Base-by-base conservation (phyloP, 495 filamentous ascomycete species). In the Hyaloscypha hepaticicola region DNA sequence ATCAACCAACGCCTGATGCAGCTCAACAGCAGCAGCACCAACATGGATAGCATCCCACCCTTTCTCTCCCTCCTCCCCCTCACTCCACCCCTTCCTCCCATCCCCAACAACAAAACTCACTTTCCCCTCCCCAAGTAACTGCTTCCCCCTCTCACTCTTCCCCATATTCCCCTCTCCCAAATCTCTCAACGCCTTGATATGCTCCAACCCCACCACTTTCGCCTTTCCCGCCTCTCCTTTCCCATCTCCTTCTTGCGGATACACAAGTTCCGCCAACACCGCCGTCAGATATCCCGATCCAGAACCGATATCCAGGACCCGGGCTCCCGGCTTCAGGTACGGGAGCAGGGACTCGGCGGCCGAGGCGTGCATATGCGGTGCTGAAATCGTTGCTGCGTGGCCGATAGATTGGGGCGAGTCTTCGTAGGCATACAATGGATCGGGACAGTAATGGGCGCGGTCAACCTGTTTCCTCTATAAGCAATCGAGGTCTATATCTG, bases 341-440 rank as follows among this genome's bases (percentile, higher is more conserved):
- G 83, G 84, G 19, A 91, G 82, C 1, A 92, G 80, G 27, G 85
- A 81, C 75, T 91, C 88, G 58, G 84, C 82, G 34, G 89, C 89
- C 34, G 87, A 81, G 72, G 91, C 94, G 78, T 99, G 95, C 91
- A 99, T 99, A 81, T 99, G 95, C 21, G 95, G 95, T 24, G 95
- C 95, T 29, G 89, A 93, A 69, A 99, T 99, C 58, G 96, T 99
- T 58, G 95, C 95, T 19, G 74, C 69, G 75, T 90, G 85, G 58
- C 96, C 94, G 77, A 99, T 98, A 61, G 84, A 72, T 75, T 98
- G 94, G 9, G 95, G 95, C 26, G 87, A 90, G 82, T 99, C 95
- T 58, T 90, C 85, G 78, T 98, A 99, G 1, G 95, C 85, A 5
- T 71, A 60, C 5, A 71, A 57, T 53, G 84, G 83, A 22, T 87